phyloP scores from a whole-genome alignment of 1,139 yeast species.

The Hansenula sp. region DNA sequence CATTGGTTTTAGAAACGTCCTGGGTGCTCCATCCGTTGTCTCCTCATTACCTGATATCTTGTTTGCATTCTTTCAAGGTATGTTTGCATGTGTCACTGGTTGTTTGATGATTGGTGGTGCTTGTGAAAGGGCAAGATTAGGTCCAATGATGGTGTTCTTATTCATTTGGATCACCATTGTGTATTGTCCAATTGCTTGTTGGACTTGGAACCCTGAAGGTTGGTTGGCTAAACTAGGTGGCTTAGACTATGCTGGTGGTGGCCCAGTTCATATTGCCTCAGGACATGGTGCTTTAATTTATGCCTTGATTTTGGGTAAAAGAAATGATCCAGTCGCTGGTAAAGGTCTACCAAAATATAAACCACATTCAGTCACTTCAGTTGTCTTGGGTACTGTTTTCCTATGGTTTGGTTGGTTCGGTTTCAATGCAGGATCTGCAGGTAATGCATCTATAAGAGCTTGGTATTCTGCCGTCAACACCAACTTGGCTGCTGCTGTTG shows the following conservation, averaged over 20 bases:
- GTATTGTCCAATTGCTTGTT: constrained; percentile 90
- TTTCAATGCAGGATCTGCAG: constrained; percentile 96
- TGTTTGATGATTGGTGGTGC: constrained; percentile 96
- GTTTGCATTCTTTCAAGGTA: constrained; percentile 88
- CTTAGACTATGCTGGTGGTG: constrained; percentile 96
- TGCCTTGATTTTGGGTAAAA: constrained; percentile 86
- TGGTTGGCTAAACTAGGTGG: constrained; percentile 84
- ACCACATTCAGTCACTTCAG: constrained; percentile 87
- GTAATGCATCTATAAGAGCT: constrained; percentile 85
- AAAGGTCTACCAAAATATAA: constrained; percentile 79
- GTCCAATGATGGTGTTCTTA: constrained; percentile 93
- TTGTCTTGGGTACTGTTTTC: constrained; percentile 90
- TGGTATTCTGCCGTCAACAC: constrained; percentile 93
- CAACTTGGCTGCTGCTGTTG: constrained; percentile 86
- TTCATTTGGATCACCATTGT: constrained; percentile 96
- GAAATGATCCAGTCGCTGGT: constrained; percentile 74
- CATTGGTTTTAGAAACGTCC: constrained; percentile 74
- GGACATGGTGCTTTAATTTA: constrained; percentile 95
- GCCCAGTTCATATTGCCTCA: constrained; percentile 93
- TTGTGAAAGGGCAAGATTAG: constrained; percentile 93
- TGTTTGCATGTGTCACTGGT: constrained; percentile 92
- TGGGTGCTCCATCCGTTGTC: constrained; percentile 77
- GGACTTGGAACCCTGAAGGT: constrained; percentile 95
- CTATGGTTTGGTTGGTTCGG: constrained; percentile 99
- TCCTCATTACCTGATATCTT: constrained; percentile 76